Evolutionary conservation across 2,329 filamentous ascomycete genomes (phyloP).

Genomic region (Ascocoryne sarcoides): DNA sequence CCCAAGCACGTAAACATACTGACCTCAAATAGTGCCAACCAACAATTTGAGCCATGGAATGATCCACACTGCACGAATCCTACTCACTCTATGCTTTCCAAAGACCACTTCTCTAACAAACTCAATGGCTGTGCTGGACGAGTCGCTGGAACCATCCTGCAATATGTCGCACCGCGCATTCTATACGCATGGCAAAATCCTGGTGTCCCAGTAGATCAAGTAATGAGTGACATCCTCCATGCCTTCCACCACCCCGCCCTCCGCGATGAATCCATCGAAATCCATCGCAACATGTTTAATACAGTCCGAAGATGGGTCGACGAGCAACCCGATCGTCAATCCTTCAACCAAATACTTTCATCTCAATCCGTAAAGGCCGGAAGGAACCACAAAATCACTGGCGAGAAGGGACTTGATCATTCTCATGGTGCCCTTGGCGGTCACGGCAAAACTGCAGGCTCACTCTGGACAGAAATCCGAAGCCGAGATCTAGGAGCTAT

Average conservation of each 20-base stretch:
- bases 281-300: constrained; percentile 72
- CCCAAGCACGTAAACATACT: no score
- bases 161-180: constrained; percentile 78
- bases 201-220: constrained; percentile 71
- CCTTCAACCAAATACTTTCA: constrained; percentile 66
- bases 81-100: constrained; percentile 73
- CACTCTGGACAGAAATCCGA: constrained; percentile 53
- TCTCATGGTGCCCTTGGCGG: constrained; percentile 30
- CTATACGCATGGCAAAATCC: constrained; percentile 91
- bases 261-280: constrained; percentile 65
- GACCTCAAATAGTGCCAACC: constrained; percentile 45
- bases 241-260: constrained; percentile 88
- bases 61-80: constrained; percentile 67
- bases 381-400: constrained; percentile 60
- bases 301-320: constrained; percentile 77
- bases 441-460: constrained; percentile 49
- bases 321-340: constrained; percentile 54
- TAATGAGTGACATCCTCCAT: constrained; percentile 69
- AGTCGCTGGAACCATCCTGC: constrained; percentile 65
- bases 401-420: constrained; percentile 26
- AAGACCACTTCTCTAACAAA: constrained; percentile 76
- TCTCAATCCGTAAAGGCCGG: constrained; percentile 77
- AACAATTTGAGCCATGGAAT: constrained; percentile 74
- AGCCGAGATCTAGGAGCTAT: constrained; percentile 49
- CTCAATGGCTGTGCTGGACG: constrained; percentile 70